Evolutionary conservation across 179 eudicot genomes (phyloP).

Genomic region (Pouteria campechiana): DNA sequence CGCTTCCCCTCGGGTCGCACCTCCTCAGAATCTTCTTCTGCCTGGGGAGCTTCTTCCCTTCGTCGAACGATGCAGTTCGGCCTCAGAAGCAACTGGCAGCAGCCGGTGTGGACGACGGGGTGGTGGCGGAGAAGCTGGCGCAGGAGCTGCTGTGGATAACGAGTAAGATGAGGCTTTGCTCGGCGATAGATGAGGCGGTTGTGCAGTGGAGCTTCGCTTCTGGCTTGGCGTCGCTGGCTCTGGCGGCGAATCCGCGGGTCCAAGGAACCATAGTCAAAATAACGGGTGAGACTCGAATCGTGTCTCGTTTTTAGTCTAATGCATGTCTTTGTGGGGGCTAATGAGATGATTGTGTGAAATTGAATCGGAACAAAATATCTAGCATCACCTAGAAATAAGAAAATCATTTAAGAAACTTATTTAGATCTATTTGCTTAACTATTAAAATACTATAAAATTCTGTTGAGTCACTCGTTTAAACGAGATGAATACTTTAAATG

Average conservation of each 20-base stretch:
- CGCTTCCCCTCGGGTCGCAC: conserved; percentile 12
- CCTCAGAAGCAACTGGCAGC: not conserved
- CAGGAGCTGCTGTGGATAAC: conserved; percentile 27
- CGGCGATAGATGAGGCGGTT: conserved; percentile 20
- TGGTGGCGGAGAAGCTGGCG: conserved; percentile 22
- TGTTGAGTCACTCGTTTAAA: no score
- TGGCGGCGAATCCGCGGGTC: conserved; percentile 17
- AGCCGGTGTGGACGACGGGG: not conserved
- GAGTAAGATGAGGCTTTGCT: conserved; percentile 13
- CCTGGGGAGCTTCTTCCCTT: conserved; percentile 2
- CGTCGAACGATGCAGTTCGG: not conserved
- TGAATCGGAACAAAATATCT: no score
- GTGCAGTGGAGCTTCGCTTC: conserved; percentile 25
- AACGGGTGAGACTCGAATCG: conserved; percentile 6
- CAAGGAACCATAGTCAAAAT: conserved; percentile 23
- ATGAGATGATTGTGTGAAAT: no score
- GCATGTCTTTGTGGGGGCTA: no score
- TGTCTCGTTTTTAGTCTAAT: not conserved
- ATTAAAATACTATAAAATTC: no score
- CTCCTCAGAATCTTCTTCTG: conserved; percentile 2
- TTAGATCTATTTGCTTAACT: no score
- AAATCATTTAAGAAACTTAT: no score
- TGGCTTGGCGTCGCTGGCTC: conserved; percentile 17
- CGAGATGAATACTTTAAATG: no score
- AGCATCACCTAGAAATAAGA: no score